Conservation (phyloP, 495 filamentous ascomycete species). For the Neurospora tetraspora region DNA sequence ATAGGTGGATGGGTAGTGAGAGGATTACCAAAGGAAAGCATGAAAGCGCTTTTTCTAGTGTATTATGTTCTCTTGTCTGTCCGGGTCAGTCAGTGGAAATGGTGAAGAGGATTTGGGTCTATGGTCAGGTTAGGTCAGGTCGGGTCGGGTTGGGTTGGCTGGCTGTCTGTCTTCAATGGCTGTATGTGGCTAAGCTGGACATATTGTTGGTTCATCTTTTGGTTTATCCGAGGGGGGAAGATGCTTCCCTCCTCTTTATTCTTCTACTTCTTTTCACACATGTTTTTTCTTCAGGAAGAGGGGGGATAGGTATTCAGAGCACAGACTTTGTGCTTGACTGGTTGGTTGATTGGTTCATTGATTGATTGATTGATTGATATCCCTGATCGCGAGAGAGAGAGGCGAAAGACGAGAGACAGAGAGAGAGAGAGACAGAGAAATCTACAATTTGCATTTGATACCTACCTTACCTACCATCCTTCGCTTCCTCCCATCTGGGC, state of each 20-base stretch:
- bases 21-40: not conserved
- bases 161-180: not conserved
- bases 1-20: not conserved
- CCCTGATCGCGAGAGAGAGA: not conserved
- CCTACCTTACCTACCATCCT: too few relatives aligned
- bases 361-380: not conserved
- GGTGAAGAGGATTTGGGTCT: not conserved
- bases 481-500: too few relatives aligned
- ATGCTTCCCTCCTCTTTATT: not conserved
- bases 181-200: not conserved
- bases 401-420: not conserved
- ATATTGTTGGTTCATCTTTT: conserved; percentile 8
- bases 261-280: conserved; percentile 2
- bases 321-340: not conserved
- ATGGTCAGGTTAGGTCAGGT: not conserved
- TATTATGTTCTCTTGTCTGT: not conserved
- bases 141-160: not conserved
- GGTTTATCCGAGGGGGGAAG: not conserved
- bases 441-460: not conserved
- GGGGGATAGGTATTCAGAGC: not conserved
- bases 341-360: not conserved
- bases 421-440: not conserved
- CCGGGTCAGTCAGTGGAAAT: not conserved
- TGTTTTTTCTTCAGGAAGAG: not conserved
- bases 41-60: not conserved